Evolutionary conservation across 78 protist species (phyloP).

Genomic region (Diacronema lutheri): DNA sequence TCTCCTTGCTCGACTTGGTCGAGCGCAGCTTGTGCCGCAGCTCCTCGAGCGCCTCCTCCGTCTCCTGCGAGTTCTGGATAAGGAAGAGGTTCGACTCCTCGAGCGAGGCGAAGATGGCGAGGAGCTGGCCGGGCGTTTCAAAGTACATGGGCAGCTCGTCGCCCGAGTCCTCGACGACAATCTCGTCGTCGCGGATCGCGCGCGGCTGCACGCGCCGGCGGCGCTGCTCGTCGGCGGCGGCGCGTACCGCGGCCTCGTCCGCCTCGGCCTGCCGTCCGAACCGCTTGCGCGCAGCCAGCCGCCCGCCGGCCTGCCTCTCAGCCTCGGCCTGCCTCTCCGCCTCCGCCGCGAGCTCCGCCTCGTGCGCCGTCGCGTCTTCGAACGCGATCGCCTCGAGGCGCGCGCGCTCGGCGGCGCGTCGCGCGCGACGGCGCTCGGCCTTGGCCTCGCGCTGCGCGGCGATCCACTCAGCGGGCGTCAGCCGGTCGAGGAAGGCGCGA

Average conservation of each 20-base stretch:
- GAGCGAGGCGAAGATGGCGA: conserved; percentile 58
- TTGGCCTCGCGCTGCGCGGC: neutral
- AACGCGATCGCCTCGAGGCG: too few relatives aligned
- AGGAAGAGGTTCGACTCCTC: conserved; percentile 77
- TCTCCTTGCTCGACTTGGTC: neutral
- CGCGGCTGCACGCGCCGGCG: neutral
- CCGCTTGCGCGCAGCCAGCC: neutral
- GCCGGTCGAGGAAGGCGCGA: conserved; percentile 29
- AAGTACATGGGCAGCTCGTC: conserved; percentile 51
- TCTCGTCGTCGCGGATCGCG: neutral
- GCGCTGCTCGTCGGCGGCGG: neutral
- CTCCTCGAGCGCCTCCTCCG: conserved; percentile 65
- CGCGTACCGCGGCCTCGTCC: conserved; percentile 2
- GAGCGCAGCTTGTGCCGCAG: conserved; percentile 12
- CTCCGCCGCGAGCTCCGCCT: neutral
- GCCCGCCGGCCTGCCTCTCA: neutral
- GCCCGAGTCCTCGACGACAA: neutral
- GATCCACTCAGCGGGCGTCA: conserved; percentile 43
- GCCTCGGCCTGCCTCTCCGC: neutral
- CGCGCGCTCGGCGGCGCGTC: too few relatives aligned
- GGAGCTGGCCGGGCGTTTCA: conserved; percentile 60
- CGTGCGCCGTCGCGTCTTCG: neutral
- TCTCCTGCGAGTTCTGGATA: conserved; percentile 67
- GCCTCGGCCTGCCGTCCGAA: neutral
- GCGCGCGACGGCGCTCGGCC: too few relatives aligned